Evolutionary conservation across 345 rosid genomes (phyloP), one percentile per base, ranked within the genome.

Genomic region (Gossypium anomalum): DNA sequence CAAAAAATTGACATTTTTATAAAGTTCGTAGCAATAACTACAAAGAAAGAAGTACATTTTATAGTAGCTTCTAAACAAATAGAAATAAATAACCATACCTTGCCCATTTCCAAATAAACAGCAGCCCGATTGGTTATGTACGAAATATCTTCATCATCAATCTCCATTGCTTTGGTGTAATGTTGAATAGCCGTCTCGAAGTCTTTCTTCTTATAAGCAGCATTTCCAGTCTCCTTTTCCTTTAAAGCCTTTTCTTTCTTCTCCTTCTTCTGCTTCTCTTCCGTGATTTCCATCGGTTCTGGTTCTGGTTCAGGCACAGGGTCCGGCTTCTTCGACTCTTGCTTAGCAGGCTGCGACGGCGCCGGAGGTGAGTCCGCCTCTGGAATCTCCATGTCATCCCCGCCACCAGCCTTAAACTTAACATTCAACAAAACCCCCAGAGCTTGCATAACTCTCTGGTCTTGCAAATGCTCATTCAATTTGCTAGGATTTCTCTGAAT

Each of bases 161-260:
- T 86, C 82, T 93, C 99, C 79, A 89, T 68, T 2, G 99, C 97
- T 15, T 80, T 85, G 0, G 97, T 78, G 80, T 96, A 96, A 77
- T 90, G 97, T 52, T 80, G 72, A 52, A 96, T 83, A 0, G 99
- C 99, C 34, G 85, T 85, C 65, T 93, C 98, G 6, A 96, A 96
- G 44, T 96, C 92, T 78, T 96, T 93, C 90, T 88, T 96, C 92
- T 96, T 96, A 58, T 96, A 96, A 0, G 98, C 93, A 15, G 93
- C 93, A 77, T 93, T 96, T 38, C 99, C 99, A n/a, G 83, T 70
- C 76, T 96, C 99, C 75, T 96, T 96, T 89, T 92, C 99, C 80
- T 86, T 83, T 19, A 13, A 38, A 63, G 87, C 84, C 55, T 76
- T 91, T 2, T 17, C 79, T 62, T 83, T 77, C 79, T 74, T 81